Base-by-base conservation (phyloP, 371 early-diverging fungal genomes). In the Mucor circinelloides region DNA sequence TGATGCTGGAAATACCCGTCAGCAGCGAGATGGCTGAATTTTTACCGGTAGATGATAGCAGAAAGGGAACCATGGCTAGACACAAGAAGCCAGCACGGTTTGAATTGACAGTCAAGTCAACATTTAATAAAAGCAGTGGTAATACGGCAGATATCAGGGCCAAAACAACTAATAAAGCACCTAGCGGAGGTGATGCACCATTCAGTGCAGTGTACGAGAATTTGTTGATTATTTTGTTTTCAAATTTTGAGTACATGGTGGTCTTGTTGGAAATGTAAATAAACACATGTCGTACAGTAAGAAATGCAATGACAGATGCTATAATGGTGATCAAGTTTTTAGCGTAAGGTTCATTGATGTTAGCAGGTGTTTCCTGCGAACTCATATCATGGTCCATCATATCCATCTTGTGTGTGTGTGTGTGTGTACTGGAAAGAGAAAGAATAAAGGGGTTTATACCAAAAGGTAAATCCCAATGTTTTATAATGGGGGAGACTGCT, bases 1-100 rank as follows among this genome's bases (percentile, higher is more conserved):
- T 76, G 19, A 80, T 74, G 30, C 78, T 75, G 1, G 88, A 87
- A 2, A 88, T 84, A 6, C 88, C 88, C 2, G 85, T 88, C 31
- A 88, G 36, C 0, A 75, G 59, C 0, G 74, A 73, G 30, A 88
- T 46, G 3, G 85, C 78, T 7, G 88, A 87, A 77, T 82, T 79
- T 62, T 88, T 88, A 54, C 87, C 87, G 1, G 88, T 80, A 2
- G 85, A 84, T 1, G 84, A 85, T 48, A 88, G 72, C 13, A 85
- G 48, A 65, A 88, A 88, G 0, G 88, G 87, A 6, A 88, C 84
- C 30, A 83, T 72, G 15, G 86, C 65, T 0, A 88, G 72, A 0
- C 70, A 79, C 19, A 88, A 66, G 63, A 82, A 88, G 1, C 88
- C 88, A 8, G 88, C 88, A 9, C 88, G 80, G 61, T 87, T 85